Conservation (phyloP, 2,329 filamentous ascomycete species). For the Exophiala bonariae region DNA sequence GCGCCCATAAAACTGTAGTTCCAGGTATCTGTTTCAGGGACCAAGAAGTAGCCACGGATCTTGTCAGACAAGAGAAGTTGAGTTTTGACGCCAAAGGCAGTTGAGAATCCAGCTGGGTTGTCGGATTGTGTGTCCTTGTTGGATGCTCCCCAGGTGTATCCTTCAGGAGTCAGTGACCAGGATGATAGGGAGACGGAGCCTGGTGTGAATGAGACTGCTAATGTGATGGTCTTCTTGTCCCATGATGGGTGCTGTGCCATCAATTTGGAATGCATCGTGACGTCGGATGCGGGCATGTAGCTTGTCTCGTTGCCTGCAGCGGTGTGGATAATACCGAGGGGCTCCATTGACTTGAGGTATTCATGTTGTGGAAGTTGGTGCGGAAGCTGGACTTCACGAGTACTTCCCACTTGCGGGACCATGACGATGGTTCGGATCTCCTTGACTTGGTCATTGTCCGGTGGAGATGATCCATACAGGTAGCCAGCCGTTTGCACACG, state of each 20-base stretch:
- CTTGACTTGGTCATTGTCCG: constrained; percentile 95
- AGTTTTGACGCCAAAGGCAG: constrained; percentile 89
- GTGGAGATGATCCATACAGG: constrained; percentile 86
- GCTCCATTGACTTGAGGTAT: constrained; percentile 81
- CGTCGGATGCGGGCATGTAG: constrained; percentile 94
- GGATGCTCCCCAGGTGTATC: constrained; percentile 95
- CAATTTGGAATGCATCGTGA: constrained; percentile 88
- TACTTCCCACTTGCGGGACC: constrained; percentile 93
- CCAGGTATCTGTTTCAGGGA: constrained; percentile 87
- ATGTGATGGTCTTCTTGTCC: constrained; percentile 90
- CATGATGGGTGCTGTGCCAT: constrained; percentile 78
- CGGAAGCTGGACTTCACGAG: constrained; percentile 87
- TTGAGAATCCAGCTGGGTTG: constrained; percentile 90
- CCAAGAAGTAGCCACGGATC: constrained; percentile 93
- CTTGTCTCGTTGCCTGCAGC: constrained; percentile 90
- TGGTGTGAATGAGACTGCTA: constrained; percentile 94
- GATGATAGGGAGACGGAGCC: constrained; percentile 93
- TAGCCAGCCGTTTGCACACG: constrained; percentile 96
- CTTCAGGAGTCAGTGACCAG: constrained; percentile 86
- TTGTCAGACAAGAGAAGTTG: constrained; percentile 91
- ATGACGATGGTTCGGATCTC: constrained; percentile 96
- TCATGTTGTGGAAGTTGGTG: constrained; percentile 90
- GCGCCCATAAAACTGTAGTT: constrained; percentile 99
- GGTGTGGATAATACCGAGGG: constrained; percentile 92
- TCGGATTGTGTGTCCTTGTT: constrained; percentile 93